Evolutionary conservation across 257 asterid genomes (phyloP), one percentile per base, ranked within the genome.

Genomic region (Pogostemon cablin): DNA sequence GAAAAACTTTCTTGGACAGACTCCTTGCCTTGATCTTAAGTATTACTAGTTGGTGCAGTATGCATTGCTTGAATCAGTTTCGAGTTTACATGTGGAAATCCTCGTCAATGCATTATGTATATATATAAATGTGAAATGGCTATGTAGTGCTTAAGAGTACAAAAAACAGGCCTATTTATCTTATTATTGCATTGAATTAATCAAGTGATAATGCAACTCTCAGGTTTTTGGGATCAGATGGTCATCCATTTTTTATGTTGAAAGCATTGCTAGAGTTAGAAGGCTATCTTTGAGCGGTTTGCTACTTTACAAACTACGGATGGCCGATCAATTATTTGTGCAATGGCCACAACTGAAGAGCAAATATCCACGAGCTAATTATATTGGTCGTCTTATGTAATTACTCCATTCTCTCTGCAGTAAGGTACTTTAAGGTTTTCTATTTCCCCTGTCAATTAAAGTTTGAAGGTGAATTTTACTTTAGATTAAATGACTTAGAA

Each of bases 251-350:
- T 90, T 90, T 85, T 93, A 90, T 56, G 85, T 93, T 34, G 97
- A 88, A 81, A 93, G 98, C 87, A 93, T 93, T 75, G 98, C 97
- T 59, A 86, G 97, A 85, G 98, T 93, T 43, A 84, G 66, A 83
- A 87, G 84, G 88, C 88, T 90, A 54, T 93, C 98, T 32, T 79
- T 93, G 82, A 93, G 97, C 25, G 96, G 90, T 10, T 73, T 88
- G 80, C 87, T 91, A 75, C 91, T 89, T 50, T 91, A 91, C 86
- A 84, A 89, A 49, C 86, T 93, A 59, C 81, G 79, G 47, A 83
- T 93, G 84, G 96, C 87, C 65, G 99, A 91, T 82, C 96, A 89
- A 54, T 62, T 93, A 47, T 93, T 90, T 71, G 98, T 90, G 77
- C 98, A 90, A 68, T 93, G 98, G 97, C 96, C 95, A 7, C 92